Evolutionary conservation across 2,329 filamentous ascomycete genomes (phyloP), one percentile per base, ranked within the genome.

Genomic region (Chalaropsis thielavioides): DNA sequence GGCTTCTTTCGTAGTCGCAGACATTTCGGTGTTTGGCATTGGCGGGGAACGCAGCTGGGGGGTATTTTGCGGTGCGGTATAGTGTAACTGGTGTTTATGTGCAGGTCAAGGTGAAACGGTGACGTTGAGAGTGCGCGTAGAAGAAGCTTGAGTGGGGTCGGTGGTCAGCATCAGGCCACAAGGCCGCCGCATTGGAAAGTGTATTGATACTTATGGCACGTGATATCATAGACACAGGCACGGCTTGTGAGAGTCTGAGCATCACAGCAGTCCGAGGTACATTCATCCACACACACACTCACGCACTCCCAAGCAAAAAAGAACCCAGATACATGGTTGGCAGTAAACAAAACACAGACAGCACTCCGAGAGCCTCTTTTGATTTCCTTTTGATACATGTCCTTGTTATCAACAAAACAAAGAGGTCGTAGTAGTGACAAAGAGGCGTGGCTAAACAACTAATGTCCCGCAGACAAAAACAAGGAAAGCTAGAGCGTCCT

Each of bases 1-100:
- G 63, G 95, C 78, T 70, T 88, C 85, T 75, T 85, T 89, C 24
- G 91, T 90, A 31, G 85, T 78, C 68, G 82, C 76, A 68, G 87
- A 86, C 81, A 90, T 88, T 22, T 79, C 75, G 56, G 74, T 24
- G 13, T 17, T 17, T 8, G 24, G 17, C 51, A 58, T 58, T 58
- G 27, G 3, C 15, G 15, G 8, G 35, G 35, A 38, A 38, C 6
- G 1, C 35, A 38, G 19, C 15, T 6, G 15, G 5, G 43, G 3
- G 13, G 5, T 46, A 10, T n/a, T 17, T 17, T 31, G 31, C 31
- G 6, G 31, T 31, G 31, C 31, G 35, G 8, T 8, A 10, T n/a
- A n/a, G n/a, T n/a, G n/a, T n/a, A n/a, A n/a, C n/a, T n/a, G n/a
- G n/a, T n/a, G 10, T 38, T 38, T 4, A 1, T 38, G 35, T 46